Percentiles rank a stretch among this genome's conserved stretches.
Evolutionary conservation across 495 filamentous ascomycete species (phyloP).

Genomic region (Neurospora tetrasperma): DNA sequence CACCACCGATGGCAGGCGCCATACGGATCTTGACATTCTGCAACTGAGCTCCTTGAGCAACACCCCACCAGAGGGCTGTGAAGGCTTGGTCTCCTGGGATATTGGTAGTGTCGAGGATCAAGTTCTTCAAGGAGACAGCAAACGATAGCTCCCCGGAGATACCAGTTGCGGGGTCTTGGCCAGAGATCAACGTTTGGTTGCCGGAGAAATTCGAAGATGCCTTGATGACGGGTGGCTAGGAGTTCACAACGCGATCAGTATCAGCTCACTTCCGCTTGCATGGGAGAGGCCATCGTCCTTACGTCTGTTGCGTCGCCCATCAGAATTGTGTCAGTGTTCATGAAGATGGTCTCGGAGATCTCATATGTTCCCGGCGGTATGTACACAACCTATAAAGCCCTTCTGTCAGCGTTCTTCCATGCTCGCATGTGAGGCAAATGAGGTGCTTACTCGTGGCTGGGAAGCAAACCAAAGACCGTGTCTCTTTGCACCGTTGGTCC

Average conservation of each 20-base stretch:
- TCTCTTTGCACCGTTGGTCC: constrained; percentile 21
- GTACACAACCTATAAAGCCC: constrained; percentile 41
- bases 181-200: constrained; percentile 25
- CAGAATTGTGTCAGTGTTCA: constrained; percentile 49
- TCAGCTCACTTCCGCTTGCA: background rate
- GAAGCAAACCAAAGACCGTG: constrained; percentile 29
- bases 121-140: constrained; percentile 55
- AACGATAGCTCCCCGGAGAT: constrained; percentile 35
- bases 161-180: constrained; percentile 32
- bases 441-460: constrained; percentile 25
- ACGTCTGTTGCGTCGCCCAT: constrained; percentile 58
- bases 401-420: background rate
- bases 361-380: constrained; percentile 55
- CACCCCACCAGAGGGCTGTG: constrained; percentile 62
- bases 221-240: constrained; percentile 45
- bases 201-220: constrained; percentile 39
- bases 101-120: constrained; percentile 55
- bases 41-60: constrained; percentile 53
- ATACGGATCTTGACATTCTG: constrained; percentile 64
- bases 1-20: constrained; percentile 32
- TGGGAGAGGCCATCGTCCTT: constrained; percentile 5
- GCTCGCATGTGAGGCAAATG: background rate
- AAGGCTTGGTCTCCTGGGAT: constrained; percentile 36
- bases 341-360: constrained; percentile 44
- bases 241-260: background rate